Evolutionary conservation across 768 basidiomycete species (phyloP).

Genomic region (Asterophora lycoperdoides): DNA sequence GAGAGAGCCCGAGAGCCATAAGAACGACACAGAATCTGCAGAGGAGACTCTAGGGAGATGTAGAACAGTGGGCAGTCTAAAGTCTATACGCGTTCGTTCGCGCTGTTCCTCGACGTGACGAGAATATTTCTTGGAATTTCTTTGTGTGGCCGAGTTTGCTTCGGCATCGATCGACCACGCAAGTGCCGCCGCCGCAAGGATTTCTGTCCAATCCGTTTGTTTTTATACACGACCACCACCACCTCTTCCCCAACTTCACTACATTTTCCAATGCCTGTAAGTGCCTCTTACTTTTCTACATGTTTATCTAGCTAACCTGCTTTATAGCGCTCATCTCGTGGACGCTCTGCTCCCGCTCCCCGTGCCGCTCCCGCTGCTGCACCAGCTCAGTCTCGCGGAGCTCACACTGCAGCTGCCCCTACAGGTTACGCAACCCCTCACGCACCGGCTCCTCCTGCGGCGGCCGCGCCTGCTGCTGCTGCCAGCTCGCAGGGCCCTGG

Average conservation of each 20-base stretch:
- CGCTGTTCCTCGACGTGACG: not conserved
- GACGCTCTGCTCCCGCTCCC: conserved; percentile 58
- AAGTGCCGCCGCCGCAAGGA: conserved; percentile 16
- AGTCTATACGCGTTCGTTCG: not conserved
- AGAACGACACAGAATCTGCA: too few species aligned
- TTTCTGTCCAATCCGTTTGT: conserved; percentile 13
- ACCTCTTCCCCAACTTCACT: conserved; percentile 1
- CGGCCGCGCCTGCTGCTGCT: conserved; percentile 37
- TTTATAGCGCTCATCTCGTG: conserved; percentile 71
- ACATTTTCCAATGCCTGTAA: conserved; percentile 35
- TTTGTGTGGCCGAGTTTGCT: conserved; percentile 16
- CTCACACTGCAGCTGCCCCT: conserved; percentile 49
- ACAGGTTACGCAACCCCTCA: conserved; percentile 38
- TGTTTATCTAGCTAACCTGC: not conserved
- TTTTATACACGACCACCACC: conserved; percentile 29
- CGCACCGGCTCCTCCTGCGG: conserved; percentile 39
- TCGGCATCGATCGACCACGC: conserved; percentile 27
- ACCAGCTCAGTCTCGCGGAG: conserved; percentile 42
- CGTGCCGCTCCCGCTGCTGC: conserved; percentile 39
- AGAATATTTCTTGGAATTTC: conserved; percentile 14
- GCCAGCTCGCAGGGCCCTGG: conserved; percentile 55
- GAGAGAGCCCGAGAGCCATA: conserved; percentile 21
- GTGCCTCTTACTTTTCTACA: conserved; percentile 11
- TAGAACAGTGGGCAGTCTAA: not conserved
- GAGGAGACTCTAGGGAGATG: not conserved